Evolutionary conservation across 2,329 filamentous ascomycete species (phyloP).

Genomic region (Aspergillus vadensis): DNA sequence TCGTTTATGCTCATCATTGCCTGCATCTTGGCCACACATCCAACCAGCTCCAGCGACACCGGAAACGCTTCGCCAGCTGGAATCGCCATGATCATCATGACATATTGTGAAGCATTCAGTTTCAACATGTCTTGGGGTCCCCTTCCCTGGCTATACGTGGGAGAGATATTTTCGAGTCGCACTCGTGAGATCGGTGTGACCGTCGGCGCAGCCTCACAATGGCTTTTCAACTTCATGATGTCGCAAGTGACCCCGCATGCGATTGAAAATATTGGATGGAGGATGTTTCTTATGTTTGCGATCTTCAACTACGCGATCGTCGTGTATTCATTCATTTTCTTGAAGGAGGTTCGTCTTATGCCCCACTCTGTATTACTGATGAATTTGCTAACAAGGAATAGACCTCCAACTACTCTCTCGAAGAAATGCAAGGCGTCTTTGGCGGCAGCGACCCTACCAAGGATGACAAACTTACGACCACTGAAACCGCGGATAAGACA

Average conservation of each 20-base stretch:
- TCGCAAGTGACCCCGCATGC: slow-evolving; percentile 44
- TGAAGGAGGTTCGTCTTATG: slow-evolving; percentile 38
- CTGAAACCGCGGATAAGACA: neutral
- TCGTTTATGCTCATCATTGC: slow-evolving; percentile 57
- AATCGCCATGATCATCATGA: slow-evolving; percentile 54
- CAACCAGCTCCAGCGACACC: slow-evolving; percentile 38
- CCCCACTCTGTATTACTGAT: neutral
- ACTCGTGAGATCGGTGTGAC: slow-evolving; percentile 40
- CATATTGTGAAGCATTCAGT: slow-evolving; percentile 52
- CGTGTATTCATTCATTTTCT: slow-evolving; percentile 47
- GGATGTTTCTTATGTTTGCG: slow-evolving; percentile 54
- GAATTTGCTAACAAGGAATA: slow-evolving; percentile 22
- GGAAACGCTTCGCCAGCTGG: slow-evolving; percentile 37
- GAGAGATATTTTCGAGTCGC: slow-evolving; percentile 41
- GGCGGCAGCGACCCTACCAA: slow-evolving; percentile 19
- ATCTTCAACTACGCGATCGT: slow-evolving; percentile 53
- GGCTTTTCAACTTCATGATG: slow-evolving; percentile 47
- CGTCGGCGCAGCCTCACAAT: slow-evolving; percentile 39
- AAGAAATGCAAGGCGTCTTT: slow-evolving; percentile 48
- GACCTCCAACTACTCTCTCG: slow-evolving; percentile 48
- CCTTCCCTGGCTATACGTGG: slow-evolving; percentile 40
- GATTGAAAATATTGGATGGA: slow-evolving; percentile 52
- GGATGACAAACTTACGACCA: neutral
- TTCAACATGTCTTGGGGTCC: slow-evolving; percentile 46
- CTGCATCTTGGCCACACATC: slow-evolving; percentile 51